Evolutionary conservation across 495 filamentous ascomycete genomes (phyloP).

Genomic region (Trichodelitschia bisporula): DNA sequence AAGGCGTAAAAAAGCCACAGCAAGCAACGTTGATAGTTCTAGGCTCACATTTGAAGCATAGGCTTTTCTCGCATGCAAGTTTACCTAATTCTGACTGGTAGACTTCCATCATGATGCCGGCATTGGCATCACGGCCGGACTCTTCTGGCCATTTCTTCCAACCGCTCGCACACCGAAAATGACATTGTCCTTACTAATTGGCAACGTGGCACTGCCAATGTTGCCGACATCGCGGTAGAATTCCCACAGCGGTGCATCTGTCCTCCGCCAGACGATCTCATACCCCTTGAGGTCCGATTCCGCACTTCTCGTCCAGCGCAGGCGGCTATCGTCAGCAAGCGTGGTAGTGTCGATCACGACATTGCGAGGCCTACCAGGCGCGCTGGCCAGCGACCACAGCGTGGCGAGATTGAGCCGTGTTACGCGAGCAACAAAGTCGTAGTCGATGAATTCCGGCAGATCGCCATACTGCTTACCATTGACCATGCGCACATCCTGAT

Average conservation of each 20-base stretch:
- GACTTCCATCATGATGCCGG: no score
- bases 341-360: constrained; percentile 21
- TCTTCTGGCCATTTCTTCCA: constrained; percentile 21
- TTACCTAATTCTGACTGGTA: no score
- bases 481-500: constrained; percentile 23
- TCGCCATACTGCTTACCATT: constrained; percentile 26
- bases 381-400: constrained; percentile 24
- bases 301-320: constrained; percentile 19
- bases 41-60: no score
- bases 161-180: constrained; percentile 25
- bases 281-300: constrained; percentile 15
- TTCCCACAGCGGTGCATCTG: constrained; percentile 21
- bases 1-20: no score
- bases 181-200: constrained; percentile 27
- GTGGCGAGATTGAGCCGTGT: constrained; percentile 24
- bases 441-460: constrained; percentile 25
- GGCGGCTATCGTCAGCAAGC: constrained; percentile 20
- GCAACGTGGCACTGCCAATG: constrained; percentile 16
- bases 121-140: constrained; percentile 14
- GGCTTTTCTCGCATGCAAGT: no score
- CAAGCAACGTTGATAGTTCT: no score
- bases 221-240: constrained; percentile 18
- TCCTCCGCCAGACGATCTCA: constrained; percentile 26
- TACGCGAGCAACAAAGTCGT: constrained; percentile 24
- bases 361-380: constrained; percentile 20